Conservation (phyloP, 2,329 filamentous ascomycete species). For the Fusarium sp. region DNA sequence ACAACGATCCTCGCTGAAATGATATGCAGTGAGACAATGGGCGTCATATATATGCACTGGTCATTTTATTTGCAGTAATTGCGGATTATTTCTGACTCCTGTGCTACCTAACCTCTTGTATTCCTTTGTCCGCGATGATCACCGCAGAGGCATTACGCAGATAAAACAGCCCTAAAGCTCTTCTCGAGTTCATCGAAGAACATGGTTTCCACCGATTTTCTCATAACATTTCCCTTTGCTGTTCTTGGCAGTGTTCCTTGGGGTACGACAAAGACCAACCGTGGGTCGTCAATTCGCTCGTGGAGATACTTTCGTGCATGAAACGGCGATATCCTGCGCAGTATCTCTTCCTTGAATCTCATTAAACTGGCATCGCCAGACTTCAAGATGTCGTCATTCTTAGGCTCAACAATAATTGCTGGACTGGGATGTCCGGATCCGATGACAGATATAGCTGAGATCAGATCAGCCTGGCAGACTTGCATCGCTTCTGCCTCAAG, state of each 20-base stretch:
- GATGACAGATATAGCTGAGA: neutral
- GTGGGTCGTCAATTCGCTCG: neutral
- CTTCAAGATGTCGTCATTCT: neutral
- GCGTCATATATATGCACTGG: neutral
- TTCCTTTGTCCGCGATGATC: fast-evolving
- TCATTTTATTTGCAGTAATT: fast-evolving
- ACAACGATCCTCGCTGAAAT: neutral
- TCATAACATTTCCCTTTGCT: constrained; percentile 1
- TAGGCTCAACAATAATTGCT: neutral
- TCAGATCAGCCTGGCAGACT: neutral
- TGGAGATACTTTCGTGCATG: neutral
- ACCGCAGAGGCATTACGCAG: fast-evolving
- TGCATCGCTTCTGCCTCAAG: constrained; percentile 10
- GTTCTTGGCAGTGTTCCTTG: neutral
- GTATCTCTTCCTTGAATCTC: neutral
- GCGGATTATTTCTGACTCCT: too few relatives aligned
- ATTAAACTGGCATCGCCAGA: fast-evolving
- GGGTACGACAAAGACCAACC: neutral
- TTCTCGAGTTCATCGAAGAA: neutral
- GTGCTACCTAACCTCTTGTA: neutral
- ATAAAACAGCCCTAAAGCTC: fast-evolving
- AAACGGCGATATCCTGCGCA: neutral
- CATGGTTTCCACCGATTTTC: neutral
- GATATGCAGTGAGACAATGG: neutral
- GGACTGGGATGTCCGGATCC: constrained; percentile 8